Evolutionary conservation across 441 rosid genomes (phyloP), one percentile per base, ranked within the genome.

Genomic region (Eruca vesicaria): DNA sequence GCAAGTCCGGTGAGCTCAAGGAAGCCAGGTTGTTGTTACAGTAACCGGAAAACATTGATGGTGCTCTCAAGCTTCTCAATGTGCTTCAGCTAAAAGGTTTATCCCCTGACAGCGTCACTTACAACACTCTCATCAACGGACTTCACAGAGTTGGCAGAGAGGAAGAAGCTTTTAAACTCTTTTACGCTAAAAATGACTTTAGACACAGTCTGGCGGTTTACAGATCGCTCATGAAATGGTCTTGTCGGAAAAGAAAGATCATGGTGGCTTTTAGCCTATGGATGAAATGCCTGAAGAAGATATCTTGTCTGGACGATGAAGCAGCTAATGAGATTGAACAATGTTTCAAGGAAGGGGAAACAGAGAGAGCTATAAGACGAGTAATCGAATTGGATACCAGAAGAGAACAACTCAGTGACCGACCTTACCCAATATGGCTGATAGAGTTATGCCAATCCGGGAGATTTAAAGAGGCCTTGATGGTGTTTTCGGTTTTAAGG

Each of bases 71-170:
- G 82, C 89, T 92, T 45, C 80, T 95, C 74, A 76, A 78, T 71
- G 86, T 86, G 83, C 84, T 91, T 74, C 90, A 86, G 29, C 28
- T 77, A 45, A 88, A 85, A 75, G 93, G 94, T 41, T 78, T 91
- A 26, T 73, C 82, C 32, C 92, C 99, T 5, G 92, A 92, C 79
- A 63, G 82, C 9, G 85, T 92, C 56, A 95, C 98, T 9, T 95
- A 92, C 79, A 89, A 87, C 66, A 91, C 98, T 65, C 89, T 95
- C 66, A 86, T 95, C 52, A 87, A 83, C 66, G 93, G 93, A 61
- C 89, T 95, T 66, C 73, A 75, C 29, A 82, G 83, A 38, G 82
- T 75, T 48, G 78, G 83, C 28, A 82, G 89, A 82, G 94, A 89
- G 69, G 87, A 87, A 55, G 89, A 83, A 66, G 93, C 97, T 53